phyloP scores from a whole-genome alignment of 1,284 basidiomycete species.

The Ceratorhiza oryzae-sativae region DNA sequence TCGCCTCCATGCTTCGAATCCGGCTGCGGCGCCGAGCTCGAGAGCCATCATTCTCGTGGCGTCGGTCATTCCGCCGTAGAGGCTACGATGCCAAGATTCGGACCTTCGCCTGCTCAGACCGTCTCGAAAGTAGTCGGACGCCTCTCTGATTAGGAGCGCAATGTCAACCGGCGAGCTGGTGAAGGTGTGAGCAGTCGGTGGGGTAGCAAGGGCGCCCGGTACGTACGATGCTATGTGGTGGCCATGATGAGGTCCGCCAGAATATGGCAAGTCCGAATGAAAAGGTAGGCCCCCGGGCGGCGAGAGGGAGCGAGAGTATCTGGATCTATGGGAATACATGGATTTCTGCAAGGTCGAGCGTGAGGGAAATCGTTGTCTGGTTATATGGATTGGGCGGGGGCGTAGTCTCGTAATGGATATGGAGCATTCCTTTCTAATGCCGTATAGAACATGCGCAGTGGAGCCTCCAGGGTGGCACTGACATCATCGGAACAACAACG shows the following conservation, averaged over 20 bases:
- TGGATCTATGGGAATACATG: not conserved
- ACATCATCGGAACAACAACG: not conserved
- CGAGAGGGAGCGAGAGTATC: no score
- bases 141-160: not conserved
- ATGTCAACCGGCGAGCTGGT: constrained; percentile 4
- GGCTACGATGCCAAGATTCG: constrained; percentile 62
- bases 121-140: not conserved
- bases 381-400: not conserved
- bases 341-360: not conserved
- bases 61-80: constrained; percentile 61
- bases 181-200: not conserved
- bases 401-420: not conserved
- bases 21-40: constrained; percentile 47
- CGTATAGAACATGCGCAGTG: not conserved
- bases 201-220: not conserved
- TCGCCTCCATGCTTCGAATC: constrained; percentile 35
- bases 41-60: constrained; percentile 47
- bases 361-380: not conserved
- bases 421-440: not conserved
- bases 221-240: not conserved
- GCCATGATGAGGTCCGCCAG: not conserved
- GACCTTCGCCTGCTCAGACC: constrained; percentile 44
- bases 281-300: not conserved
- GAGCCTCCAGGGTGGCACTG: not conserved
- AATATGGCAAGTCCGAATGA: not conserved